phyloP scores from a whole-genome alignment of 106 monocot genomes.

The Dioscorea zingiberensis region DNA sequence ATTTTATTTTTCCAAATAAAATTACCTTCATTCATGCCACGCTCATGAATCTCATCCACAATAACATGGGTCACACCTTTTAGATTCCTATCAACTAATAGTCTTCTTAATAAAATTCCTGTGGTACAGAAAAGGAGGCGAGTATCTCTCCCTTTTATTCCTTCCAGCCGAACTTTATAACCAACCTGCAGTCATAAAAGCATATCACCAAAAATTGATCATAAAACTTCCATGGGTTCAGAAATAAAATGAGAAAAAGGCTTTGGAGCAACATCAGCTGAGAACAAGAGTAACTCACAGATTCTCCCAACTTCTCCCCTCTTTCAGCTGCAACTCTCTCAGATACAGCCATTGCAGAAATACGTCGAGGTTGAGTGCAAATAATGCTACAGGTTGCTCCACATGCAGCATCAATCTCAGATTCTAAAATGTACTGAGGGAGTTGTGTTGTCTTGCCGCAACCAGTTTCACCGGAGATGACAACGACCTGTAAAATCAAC shows the following conservation, averaged over 20 bases:
- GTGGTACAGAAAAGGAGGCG: conserved; percentile 92
- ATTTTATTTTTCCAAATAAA: not conserved
- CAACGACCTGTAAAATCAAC: conserved; percentile 63
- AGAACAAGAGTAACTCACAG: conserved; percentile 42
- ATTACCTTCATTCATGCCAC: conserved; percentile 99
- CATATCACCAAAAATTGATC: not conserved
- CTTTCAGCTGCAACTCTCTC: conserved; percentile 98
- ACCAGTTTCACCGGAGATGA: conserved; percentile 97
- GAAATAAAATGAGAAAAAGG: no score
- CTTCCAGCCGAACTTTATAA: conserved; percentile 96
- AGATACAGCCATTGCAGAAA: conserved; percentile 98
- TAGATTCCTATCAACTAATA: conserved; percentile 82
- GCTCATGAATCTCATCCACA: conserved; percentile 99
- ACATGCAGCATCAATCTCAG: conserved; percentile 86
- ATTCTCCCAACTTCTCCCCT: conserved; percentile 95
- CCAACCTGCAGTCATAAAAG: conserved; percentile 58
- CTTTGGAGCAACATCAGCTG: not conserved
- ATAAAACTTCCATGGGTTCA: not conserved
- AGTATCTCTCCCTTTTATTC: conserved; percentile 91
- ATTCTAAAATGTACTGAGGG: conserved; percentile 96
- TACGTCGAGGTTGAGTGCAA: conserved; percentile 94
- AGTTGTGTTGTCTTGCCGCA: conserved; percentile 99
- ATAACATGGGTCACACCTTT: conserved; percentile 97
- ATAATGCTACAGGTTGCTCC: conserved; percentile 89
- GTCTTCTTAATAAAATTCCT: conserved; percentile 83